Evolutionary conservation across 2,329 filamentous ascomycete genomes (phyloP), one percentile per base, ranked within the genome.

Genomic region (Shiraia bambusicola): DNA sequence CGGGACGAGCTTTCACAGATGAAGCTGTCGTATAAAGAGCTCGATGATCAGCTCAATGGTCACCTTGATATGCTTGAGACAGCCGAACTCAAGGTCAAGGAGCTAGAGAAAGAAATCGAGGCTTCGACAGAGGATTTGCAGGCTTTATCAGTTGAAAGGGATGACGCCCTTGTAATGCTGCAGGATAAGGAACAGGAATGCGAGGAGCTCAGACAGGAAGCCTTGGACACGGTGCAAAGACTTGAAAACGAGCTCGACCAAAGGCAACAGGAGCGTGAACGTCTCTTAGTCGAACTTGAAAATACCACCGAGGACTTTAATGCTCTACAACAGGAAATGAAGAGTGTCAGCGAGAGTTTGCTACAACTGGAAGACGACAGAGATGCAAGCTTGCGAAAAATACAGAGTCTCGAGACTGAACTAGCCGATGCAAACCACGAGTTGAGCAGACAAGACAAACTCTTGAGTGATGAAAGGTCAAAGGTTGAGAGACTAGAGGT

Each of bases 261-360:
- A 59, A 85, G 86, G 46, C 80, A 81, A 31, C 79, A 83, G 4
- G 87, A 92, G 54, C 81, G 84, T 29, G 78, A 86, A 52, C 80
- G 82, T 11, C 71, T 93, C 17, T 80, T 86, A 42, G 76, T 80
- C 11, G 88, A 93, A 28, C 72, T 95, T 11, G 80, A 82, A 47
- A 86, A 88, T 50, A 82, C 86, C 37, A 83, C 83, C 10, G 91
- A 97, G 61, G 94, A 93, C 63, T 92, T 96, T 67, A 83, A 86
- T 51, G 87, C 88, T n/a, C 73, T 98, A 38, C 92, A 97, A 63
- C 83, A 86, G 45, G 93, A 97, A 74, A 93, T 98, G 84, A 87
- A 91, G 50, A 86, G 85, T 56, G 86, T 96, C 69, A 94, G 87
- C 58, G 89, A 95, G 56, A 86, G 86, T 15, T 78, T 97, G 5